Evolutionary conservation across 2,329 filamentous ascomycete genomes (phyloP), one percentile per base, ranked within the genome.

Genomic region (Fonsecaea nubica): DNA sequence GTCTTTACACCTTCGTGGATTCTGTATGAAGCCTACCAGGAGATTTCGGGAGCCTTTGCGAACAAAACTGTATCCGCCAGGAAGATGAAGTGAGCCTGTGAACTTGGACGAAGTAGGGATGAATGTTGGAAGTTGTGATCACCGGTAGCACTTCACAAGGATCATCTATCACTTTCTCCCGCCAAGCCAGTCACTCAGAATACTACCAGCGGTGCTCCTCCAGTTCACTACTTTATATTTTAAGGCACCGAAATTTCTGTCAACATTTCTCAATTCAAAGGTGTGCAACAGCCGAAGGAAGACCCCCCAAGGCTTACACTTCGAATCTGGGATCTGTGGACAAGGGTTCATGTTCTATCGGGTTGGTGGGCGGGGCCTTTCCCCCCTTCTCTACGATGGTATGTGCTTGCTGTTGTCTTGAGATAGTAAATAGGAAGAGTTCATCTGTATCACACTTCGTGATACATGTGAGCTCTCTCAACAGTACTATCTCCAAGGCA

Each of bases 1-100:
- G 86, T 89, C 15, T 81, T 82, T 68, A 80, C 88, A 65, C 86
- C 86, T 0, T 66, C 83, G 21, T 88, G 85, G 85, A 82, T 71
- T 12, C 63, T 71, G 18, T 68, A 65, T 53, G 38, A 55, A 18
- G 67, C 60, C 6, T 71, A 62, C 45, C 12, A 40, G 30, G 67
- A 71, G 58, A 64, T 71, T 48, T 69, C 59, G 30, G 36, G 52
- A 3, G 62, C 67, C 1, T 67, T 71, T 35, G 54, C 57, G 7
- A 48, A 18, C n/a, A 56, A 33, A 21, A 50, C 25, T 4, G 30
- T 40, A 6, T 42, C 54, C 25, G 13, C 48, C 15, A 67, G 65
- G 21, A 69, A 69, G 65, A 50, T 6, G n/a, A 62, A n/a, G 30
- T 69, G 58, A 63, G 25, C 4, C 25, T n/a, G 4, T 10, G n/a